Evolutionary conservation across 805 yeast genomes (phyloP).

Genomic region (Saturnispora sekii): DNA sequence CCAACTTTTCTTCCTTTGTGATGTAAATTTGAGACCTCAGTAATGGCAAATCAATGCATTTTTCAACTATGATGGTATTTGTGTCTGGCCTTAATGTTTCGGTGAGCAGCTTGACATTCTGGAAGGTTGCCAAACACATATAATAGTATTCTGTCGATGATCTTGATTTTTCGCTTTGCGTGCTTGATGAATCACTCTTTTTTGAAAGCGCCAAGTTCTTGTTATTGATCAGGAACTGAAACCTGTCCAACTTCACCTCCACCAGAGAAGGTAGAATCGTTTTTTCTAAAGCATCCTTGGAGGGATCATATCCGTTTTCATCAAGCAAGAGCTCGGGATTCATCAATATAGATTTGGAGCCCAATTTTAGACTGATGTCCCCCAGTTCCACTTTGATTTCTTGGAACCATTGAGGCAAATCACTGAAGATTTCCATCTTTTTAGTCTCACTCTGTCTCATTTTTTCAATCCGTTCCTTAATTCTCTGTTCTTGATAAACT

Average conservation of each 20-base stretch:
- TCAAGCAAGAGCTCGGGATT: conserved; percentile 7
- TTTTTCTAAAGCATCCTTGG: conserved; percentile 1
- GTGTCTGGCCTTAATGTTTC: background rate
- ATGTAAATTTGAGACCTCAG: conserved; percentile 6
- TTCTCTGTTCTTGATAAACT: background rate
- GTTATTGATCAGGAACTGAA: background rate
- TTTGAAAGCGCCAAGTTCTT: background rate
- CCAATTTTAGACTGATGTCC: conserved; percentile 10
- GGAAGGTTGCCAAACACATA: background rate
- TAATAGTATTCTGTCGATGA: conserved; percentile 11
- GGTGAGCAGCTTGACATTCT: background rate
- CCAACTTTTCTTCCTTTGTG: conserved; percentile 6
- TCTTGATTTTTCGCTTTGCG: conserved; percentile 4
- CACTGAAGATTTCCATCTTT: conserved; percentile 17
- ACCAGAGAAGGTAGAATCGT: conserved; percentile 7
- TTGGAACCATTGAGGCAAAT: conserved; percentile 29
- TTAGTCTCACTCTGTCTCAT: background rate
- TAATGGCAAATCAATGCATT: conserved; percentile 7
- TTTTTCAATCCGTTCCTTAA: background rate
- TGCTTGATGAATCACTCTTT: conserved; percentile 1
- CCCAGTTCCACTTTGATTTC: conserved; percentile 16
- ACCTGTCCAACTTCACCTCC: background rate
- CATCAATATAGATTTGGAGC: conserved; percentile 18
- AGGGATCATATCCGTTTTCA: conserved; percentile 4
- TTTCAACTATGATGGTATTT: background rate